Base-by-base conservation (phyloP, 139 green algal genomes). In the Picochlorum sp. region DNA sequence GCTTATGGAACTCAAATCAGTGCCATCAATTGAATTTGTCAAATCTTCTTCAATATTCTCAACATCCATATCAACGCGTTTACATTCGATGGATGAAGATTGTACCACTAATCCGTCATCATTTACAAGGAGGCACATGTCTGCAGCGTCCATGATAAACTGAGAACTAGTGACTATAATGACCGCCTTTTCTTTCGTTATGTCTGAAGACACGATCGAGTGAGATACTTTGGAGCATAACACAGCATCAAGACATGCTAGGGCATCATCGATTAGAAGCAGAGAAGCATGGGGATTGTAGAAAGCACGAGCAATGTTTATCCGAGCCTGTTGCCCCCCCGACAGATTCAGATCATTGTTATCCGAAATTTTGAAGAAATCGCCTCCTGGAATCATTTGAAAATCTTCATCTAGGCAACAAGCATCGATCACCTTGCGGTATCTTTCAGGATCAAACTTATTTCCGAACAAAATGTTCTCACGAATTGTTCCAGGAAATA, bases 211-310 rank as follows among this genome's bases (percentile, higher is more conserved):
- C 47, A 92, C 64, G 3, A 73, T 75, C 16, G 81, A 49, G 3
- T 55, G n/a, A 30, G 77, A 28, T 23, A 85, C 41, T 63, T 55
- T 70, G 7, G 64, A 60, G 1, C 70, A 69, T 31, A 82, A 65
- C 13, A 74, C 62, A 31, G 68, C 63, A 70, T 95, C 87, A 49
- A 95, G 51, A n/a, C 77, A 70, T 14, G 83, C 67, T 55, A 92
- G 57, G 9, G 57, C 37, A 11, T 66, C 60, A 55, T 66, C 60
- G 9, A 66, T 31, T 20, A 66, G 23, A 23, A 66, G 14, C 14
- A 49, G 6, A 23, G 15, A 21, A 18, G 51, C 23, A 18, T 37
- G n/a, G 1, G 20, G 20, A 21, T 79, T 64, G 72, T 92, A 94
- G 15, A 95, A 59, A 2, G 83, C 85, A 0, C 87, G 66, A 0